Evolutionary conservation across 108 stramenopile species (phyloP), one percentile per base, ranked within the genome.

Genomic region (Nannochloropsis gaditana): DNA sequence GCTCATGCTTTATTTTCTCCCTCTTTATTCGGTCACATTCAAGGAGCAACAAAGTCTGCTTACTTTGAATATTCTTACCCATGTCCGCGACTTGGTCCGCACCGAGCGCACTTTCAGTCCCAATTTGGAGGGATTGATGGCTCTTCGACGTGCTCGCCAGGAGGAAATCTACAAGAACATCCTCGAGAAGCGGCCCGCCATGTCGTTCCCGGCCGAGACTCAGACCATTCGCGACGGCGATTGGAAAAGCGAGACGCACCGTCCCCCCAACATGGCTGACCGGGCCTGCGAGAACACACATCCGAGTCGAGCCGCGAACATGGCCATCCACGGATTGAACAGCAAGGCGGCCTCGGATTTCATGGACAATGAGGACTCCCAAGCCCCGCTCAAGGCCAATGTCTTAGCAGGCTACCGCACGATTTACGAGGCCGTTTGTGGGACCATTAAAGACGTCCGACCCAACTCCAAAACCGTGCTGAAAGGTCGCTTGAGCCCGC

Each of bases 281-380:
- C 59, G 59, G 59, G 59, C 59, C 19, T 73, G 59, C 6, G 59
- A 73, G 59, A 73, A 73, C 59, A 73, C 59, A 2, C 59, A 73
- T 6, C 59, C 59, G n/a, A 73, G 59, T n/a, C 59, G 59, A 15
- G 59, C 59, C 19, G 59, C 59, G n/a, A 73, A 73, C 8, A 73
- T 73, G 59, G 59, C 59, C 59, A 73, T 73, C 59, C 59, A 73
- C 59, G 59, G 59, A 6, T 73, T 73, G 59, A 73, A 73, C 59
- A 73, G 59, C n/a, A 73, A 73, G 59, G 59, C 59, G 6, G 59
- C 59, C 19, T 73, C 59, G 15, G 59, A 73, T 6, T 73, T 73
- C 59, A 73, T 73, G 59, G 59, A 73, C n/a, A 73, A 73, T n/a
- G 59, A 73, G 59, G 59, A 73, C 6, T 73, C 59, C 59, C 59